Conservation (phyloP, 2,329 filamentous ascomycete species). For the Ramularia endophylla region DNA sequence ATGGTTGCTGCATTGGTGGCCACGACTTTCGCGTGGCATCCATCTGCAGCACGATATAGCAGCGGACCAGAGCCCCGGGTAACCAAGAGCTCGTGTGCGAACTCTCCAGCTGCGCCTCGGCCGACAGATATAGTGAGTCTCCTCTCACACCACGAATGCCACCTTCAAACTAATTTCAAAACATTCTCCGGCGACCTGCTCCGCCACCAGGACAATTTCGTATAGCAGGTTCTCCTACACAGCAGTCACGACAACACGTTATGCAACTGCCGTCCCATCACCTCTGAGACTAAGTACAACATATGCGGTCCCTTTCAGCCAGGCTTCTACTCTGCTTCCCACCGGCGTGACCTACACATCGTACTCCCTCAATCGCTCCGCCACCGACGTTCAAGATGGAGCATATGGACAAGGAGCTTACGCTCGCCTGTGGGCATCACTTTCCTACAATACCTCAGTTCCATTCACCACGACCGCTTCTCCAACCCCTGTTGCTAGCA, state of each 20-base stretch:
- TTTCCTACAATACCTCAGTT: constrained; percentile 7
- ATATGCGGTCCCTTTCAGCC: constrained; percentile 15
- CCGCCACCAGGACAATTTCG: constrained; percentile 10
- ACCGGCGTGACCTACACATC: constrained; percentile 13
- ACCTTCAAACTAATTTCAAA: no score
- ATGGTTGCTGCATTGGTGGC: no score
- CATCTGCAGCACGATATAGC: no score
- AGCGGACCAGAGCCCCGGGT: no score
- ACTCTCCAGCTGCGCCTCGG: no score
- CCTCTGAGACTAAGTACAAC: constrained; percentile 15
- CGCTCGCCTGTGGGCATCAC: constrained; percentile 14
- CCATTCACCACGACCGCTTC: constrained; percentile 23
- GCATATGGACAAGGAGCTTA: constrained; percentile 20
- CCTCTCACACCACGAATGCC: no score
- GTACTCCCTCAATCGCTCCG: constrained; percentile 15
- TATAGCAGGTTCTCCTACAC: constrained; percentile 19
- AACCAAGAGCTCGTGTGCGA: no score
- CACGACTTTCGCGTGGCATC: no score
- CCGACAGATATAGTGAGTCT: no score
- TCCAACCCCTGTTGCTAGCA: constrained; percentile 31
- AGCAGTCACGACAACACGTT: constrained; percentile 16
- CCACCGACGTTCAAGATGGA: constrained; percentile 16
- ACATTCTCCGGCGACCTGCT: constrained; percentile 14
- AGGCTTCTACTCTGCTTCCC: constrained; percentile 16
- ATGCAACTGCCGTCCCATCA: constrained; percentile 16